phyloP scores from a whole-genome alignment of 768 basidiomycete genomes.

The Coprinopsis cinerea region DNA sequence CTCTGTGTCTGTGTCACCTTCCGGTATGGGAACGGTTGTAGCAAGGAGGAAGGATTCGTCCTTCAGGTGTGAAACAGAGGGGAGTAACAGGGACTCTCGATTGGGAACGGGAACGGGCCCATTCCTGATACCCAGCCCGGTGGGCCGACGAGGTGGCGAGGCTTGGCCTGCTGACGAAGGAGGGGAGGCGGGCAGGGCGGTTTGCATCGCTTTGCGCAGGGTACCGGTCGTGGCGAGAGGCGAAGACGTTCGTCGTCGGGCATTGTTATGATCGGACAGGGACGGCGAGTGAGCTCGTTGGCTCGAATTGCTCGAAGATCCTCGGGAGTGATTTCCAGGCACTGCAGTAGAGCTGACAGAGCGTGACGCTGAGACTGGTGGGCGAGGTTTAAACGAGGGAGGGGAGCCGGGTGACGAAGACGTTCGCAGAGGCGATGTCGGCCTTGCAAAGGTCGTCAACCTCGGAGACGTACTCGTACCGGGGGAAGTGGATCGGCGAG shows the following conservation, averaged over 20 bases:
- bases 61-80: slow-evolving; percentile 30
- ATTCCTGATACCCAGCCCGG: slow-evolving; percentile 18
- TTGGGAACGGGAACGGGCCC: slow-evolving; percentile 29
- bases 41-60: slow-evolving; percentile 68
- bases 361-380: slow-evolving; percentile 39
- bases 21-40: slow-evolving; percentile 69
- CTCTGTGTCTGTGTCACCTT: slow-evolving; percentile 67
- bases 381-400: slow-evolving; percentile 22
- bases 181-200: slow-evolving; percentile 33
- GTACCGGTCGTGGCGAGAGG: slow-evolving; percentile 35
- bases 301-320: slow-evolving; percentile 29
- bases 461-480: slow-evolving; percentile 28
- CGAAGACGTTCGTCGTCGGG: slow-evolving; percentile 44
- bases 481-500: slow-evolving; percentile 39
- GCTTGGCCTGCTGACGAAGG: slow-evolving; percentile 25
- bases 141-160: slow-evolving; percentile 25
- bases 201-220: slow-evolving; percentile 34
- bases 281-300: slow-evolving; percentile 36
- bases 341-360: slow-evolving; percentile 34
- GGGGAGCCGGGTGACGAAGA: slow-evolving; percentile 34
- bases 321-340: slow-evolving; percentile 30
- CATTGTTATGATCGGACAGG: slow-evolving; percentile 27
- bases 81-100: slow-evolving; percentile 39
- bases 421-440: slow-evolving; percentile 42
- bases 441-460: slow-evolving; percentile 28